A percentile compares a stretch with the other conserved stretches of the same genome.
Conservation (phyloP, 768 basidiomycete species). For the Termitomyces sp. region DNA sequence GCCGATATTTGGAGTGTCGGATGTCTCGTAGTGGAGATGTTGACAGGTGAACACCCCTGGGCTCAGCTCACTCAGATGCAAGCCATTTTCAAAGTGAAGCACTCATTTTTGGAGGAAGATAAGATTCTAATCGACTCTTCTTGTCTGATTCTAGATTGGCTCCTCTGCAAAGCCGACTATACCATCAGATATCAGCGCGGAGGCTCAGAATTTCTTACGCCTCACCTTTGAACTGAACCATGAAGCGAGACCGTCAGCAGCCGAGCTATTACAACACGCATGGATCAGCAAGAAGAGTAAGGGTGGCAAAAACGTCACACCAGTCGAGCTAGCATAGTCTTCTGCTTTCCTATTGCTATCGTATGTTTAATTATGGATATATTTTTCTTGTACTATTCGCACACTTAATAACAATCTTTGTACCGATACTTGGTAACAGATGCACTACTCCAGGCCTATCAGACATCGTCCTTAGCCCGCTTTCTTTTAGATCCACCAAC, state of each 20-base stretch:
- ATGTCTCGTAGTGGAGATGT: conserved; percentile 93
- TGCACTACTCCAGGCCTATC: neutral
- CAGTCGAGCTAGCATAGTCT: conserved; percentile 7
- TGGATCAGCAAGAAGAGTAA: conserved; percentile 56
- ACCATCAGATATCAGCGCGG: conserved; percentile 86
- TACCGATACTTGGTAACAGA: neutral
- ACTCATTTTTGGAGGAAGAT: neutral
- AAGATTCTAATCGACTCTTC: neutral
- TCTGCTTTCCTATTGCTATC: conserved; percentile 6
- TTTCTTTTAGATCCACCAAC: conserved; percentile 35
- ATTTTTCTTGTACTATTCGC: conserved; percentile 9
- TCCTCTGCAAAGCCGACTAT: conserved; percentile 83
- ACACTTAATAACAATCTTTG: neutral
- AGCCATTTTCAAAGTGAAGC: conserved; percentile 88
- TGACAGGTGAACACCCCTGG: conserved; percentile 94
- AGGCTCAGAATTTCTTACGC: conserved; percentile 83
- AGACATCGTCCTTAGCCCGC: conserved; percentile 23
- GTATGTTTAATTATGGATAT: conserved; percentile 2
- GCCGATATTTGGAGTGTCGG: conserved; percentile 98
- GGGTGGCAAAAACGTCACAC: conserved; percentile 9
- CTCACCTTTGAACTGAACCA: conserved; percentile 87
- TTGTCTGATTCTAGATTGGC: conserved; percentile 61
- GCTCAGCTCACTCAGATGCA: conserved; percentile 98
- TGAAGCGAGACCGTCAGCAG: conserved; percentile 72
- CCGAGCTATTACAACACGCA: conserved; percentile 65